Conservation (phyloP, 192 early-diverging fungal genomes). For the Backusella morwellensis region DNA sequence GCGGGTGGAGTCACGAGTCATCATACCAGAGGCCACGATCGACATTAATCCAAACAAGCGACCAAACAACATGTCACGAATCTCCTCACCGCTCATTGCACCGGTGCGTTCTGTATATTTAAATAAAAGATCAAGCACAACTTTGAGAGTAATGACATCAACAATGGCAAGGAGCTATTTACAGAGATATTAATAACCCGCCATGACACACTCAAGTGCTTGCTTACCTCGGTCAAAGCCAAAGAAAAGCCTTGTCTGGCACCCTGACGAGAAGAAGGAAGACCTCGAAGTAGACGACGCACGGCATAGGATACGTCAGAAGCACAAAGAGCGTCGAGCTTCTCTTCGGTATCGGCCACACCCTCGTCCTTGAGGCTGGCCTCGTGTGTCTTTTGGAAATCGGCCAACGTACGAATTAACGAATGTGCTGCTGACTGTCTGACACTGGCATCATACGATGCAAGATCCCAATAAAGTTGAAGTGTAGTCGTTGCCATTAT, state of each 20-base stretch:
- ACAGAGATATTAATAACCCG: neutral
- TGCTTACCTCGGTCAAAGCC: conserved; percentile 78
- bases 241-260: conserved; percentile 95
- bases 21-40: conserved; percentile 75
- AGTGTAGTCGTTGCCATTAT: conserved; percentile 36
- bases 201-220: no score
- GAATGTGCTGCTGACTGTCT: conserved; percentile 28
- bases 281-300: conserved; percentile 83
- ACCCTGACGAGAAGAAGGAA: conserved; percentile 80
- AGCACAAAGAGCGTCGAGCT: conserved; percentile 62
- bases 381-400: conserved; percentile 31
- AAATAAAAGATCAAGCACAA: conserved; percentile 70
- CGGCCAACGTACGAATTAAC: conserved; percentile 28
- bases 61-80: conserved; percentile 86
- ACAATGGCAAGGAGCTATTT: conserved; percentile 42
- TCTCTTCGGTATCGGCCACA: conserved; percentile 56
- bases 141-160: conserved; percentile 41
- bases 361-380: neutral
- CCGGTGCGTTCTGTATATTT: conserved; percentile 60
- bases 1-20: conserved; percentile 61
- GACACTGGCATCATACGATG: conserved; percentile 31
- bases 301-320: conserved; percentile 86
- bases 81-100: conserved; percentile 83
- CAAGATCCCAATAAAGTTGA: conserved; percentile 43
- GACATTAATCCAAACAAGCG: conserved; percentile 88